Evolutionary conservation across 495 filamentous ascomycete genomes (phyloP), one percentile per base, ranked within the genome.

Genomic region (Thozetella sp.): DNA sequence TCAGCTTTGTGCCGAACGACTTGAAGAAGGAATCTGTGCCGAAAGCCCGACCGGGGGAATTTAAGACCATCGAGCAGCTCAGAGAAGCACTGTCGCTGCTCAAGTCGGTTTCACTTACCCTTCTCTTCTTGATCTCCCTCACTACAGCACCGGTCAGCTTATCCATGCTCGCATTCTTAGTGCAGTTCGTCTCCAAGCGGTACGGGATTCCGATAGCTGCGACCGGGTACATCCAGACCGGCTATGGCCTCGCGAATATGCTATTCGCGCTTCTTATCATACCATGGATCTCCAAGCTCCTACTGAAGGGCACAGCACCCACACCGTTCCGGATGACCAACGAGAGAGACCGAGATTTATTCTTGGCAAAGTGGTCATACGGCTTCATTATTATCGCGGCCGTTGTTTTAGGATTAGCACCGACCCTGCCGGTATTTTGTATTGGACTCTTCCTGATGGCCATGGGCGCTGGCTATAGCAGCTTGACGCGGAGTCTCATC

Each of bases 1-100:
- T 77, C 0, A 61, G 6, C 6, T 37, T 81, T 22, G 63, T 83
- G 1, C 81, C 81, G 1, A 81, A 85, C 15, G 30, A 37, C 30
- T 6, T 37, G 30, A 37, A 37, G 30, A 6, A 37, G 30, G 59
- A 84, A 76, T 11, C 68, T 82, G 24, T 63, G 61, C 43, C 57
- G 23, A 1, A 26, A 30, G 9, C 30, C 1, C 23, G 24, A 24
- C 6, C 62, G n/a, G 60, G 62, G 20, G 51, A 40, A 19, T 15
- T 55, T 9, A 53, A 60, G 22, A 50, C 40, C 23, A 23, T 69
- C n/a, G 22, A 22, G 20, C 62, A 71, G 50, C 22, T 69, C 11
- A 63, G 43, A 23, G 66, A 69, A 46, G 63, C 64, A 0, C 27
- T 64, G 19, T 63, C 46, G 9, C 55, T 67, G 19, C 43, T 69